Percentiles rank a stretch among this genome's conserved stretches.
phyloP scores from a whole-genome alignment of 495 filamentous ascomycete species.

The Penicillium angulare region DNA sequence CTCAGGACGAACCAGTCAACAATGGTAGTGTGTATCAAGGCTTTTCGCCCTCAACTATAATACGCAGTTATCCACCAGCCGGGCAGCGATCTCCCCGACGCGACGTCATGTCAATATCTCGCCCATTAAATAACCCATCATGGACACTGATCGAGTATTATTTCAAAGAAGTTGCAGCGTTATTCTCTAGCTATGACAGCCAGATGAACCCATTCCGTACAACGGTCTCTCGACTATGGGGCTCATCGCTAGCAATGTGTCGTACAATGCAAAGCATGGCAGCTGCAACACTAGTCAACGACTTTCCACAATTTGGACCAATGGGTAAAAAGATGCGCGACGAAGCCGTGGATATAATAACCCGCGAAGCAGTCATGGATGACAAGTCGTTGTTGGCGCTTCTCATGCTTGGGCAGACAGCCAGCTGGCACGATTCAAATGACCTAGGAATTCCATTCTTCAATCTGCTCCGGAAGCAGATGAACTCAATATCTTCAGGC shows the following conservation, averaged over 20 bases:
- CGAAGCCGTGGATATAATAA: constrained; percentile 48
- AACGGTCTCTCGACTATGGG: constrained; percentile 55
- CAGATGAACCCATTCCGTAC: constrained; percentile 58
- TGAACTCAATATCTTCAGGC: constrained; percentile 33
- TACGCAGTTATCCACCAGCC: constrained; percentile 38
- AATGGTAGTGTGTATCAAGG: constrained; percentile 21
- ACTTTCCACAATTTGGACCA: constrained; percentile 52
- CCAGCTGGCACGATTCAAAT: constrained; percentile 56
- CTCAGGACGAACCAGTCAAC: constrained; percentile 18
- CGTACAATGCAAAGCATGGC: constrained; percentile 62
- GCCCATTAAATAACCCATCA: constrained; percentile 44
- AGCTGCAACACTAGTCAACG: constrained; percentile 55
- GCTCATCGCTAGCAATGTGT: constrained; percentile 55
- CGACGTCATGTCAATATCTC: constrained; percentile 35
- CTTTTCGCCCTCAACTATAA: constrained; percentile 39
- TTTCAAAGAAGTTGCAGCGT: constrained; percentile 55
- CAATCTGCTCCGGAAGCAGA: constrained; percentile 43
- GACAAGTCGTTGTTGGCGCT: constrained; percentile 53
- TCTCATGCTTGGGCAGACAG: constrained; percentile 55
- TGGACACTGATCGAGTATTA: constrained; percentile 60
- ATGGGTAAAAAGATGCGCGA: constrained; percentile 53
- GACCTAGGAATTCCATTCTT: constrained; percentile 53
- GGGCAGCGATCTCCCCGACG: constrained; percentile 18
- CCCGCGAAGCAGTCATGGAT: constrained; percentile 42
- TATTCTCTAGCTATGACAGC: constrained; percentile 60